Evolutionary conservation across 140 eudicot genomes (phyloP), one percentile per base, ranked within the genome.

Genomic region (Erigeron philadelphicus): DNA sequence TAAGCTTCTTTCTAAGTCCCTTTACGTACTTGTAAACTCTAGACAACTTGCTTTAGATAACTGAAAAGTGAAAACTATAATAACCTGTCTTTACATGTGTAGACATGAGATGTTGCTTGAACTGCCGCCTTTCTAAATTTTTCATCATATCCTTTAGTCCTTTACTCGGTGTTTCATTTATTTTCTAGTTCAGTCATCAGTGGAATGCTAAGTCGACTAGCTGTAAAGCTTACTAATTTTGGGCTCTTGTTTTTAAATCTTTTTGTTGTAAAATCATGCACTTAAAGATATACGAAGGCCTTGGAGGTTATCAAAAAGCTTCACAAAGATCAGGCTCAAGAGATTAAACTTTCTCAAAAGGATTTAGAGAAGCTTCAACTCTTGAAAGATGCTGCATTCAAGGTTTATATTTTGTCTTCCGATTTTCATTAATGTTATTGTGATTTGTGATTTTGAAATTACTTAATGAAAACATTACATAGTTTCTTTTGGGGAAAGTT

Each of bases 271-370:
- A 59, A 64, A 42, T 57, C 1, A 19, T 55, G 57, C 49, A 31
- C 38, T 16, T 64, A 81, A 71, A 77, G 98, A 76, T 93, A 93
- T 80, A 93, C 98, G 9, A 93, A 89, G 81, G 98, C 98, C 16
- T 86, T 93, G 76, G 98, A 93, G 88, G 82, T 89, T 38, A 93
- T 93, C 40, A 93, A 93, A 75, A 93, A 93, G 84, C 98, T 93
- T 76, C 96, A 93, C 83, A 93, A 86, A 82, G 98, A 93, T 79
- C 96, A 93, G 81, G 90, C 88, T 16, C 95, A 83, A 72, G 98
- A 93, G 76, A 89, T 93, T 54, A 93, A 89, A 82, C 74, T 91
- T 62, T 84, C 77, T 75, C 92, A 89, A 80, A 85, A 89, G 77
- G 89, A 86, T 73, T 43, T 89, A 84, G 98, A 88, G 79, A 84